These are phyloP conservation scores for Neolentinus lepideus DNA, from an alignment of 1,284 basidiomycete genomes.

Conservation along the genomic window DNA sequence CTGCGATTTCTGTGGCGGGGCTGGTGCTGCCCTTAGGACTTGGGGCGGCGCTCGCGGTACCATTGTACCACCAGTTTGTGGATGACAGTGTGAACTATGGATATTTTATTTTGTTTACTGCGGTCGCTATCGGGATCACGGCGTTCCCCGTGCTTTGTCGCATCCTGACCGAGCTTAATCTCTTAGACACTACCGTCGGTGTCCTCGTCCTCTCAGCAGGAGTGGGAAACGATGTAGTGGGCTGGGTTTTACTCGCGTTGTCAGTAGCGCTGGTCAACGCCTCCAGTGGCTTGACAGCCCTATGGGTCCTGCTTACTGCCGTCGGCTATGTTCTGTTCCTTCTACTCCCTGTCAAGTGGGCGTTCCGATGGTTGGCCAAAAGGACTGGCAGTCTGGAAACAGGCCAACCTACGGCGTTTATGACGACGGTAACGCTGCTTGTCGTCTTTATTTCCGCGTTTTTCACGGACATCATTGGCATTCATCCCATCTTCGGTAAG, in stretches of 20 bases:
- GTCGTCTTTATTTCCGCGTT: slow-evolving; percentile 77
- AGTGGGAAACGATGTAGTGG: slow-evolving; percentile 65
- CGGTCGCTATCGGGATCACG: slow-evolving; percentile 58
- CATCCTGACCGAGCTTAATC: slow-evolving; percentile 36
- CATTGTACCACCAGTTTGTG: slow-evolving; percentile 57
- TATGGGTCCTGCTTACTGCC: slow-evolving; percentile 56
- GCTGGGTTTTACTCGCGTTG: slow-evolving; percentile 44
- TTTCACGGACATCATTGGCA: slow-evolving; percentile 84
- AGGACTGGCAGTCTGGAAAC: slow-evolving; percentile 71
- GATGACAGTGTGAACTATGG: slow-evolving; percentile 47
- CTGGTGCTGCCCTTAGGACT: slow-evolving; percentile 64
- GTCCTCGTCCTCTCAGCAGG: slow-evolving; percentile 63
- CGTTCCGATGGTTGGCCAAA: slow-evolving; percentile 57
- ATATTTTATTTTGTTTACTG: slow-evolving; percentile 65
- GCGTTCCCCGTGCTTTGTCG: slow-evolving; percentile 66
- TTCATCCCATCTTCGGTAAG: slow-evolving; percentile 61
- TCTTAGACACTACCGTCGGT: slow-evolving; percentile 60
- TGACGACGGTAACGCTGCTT: slow-evolving; percentile 78
- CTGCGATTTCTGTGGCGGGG: slow-evolving; percentile 43
- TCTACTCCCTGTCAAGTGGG: slow-evolving; percentile 60
- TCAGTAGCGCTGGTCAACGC: slow-evolving; percentile 60
- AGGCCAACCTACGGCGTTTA: slow-evolving; percentile 63
- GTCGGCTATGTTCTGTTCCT: slow-evolving; percentile 54
- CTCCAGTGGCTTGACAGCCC: slow-evolving; percentile 41
- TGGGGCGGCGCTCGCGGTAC: slow-evolving; percentile 56